Evolutionary conservation across 495 filamentous ascomycete genomes (phyloP), one percentile per base, ranked within the genome.

Genomic region (Physcia stellaris): DNA sequence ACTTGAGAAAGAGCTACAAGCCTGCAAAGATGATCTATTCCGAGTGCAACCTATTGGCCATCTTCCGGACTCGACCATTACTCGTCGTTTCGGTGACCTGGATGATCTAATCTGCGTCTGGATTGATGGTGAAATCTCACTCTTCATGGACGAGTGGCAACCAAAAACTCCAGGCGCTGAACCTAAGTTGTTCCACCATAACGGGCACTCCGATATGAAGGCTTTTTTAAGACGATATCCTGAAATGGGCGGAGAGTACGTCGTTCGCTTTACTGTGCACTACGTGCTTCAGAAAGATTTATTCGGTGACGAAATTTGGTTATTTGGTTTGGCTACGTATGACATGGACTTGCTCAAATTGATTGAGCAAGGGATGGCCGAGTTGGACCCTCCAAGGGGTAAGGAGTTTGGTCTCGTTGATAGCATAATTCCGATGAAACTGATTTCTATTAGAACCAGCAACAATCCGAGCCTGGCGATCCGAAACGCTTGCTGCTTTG

Each of bases 1-100:
- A 4, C 31, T 33, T 16, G 27, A 30, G 16, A 24, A 19, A 0
- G 41, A 45, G 15, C 21, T 51, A 7, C 19, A 19, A 0, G 34
- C 19, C 5, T 51, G 48, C 29, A 44, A 48, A 15, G 32, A 48
- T 23, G 48, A 51, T 17, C 37, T 51, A 1, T 48, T 45, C 24
- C 24, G 26, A 1, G 16, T 48, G 19, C 45, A 51, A 17, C 30
- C 38, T 0, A 6, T 29, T 2, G 22, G 19, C 12, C 24, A 42
- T 21, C n/a, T 45, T 5, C 24, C 45, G 0, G 45, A 51, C 26
- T 36, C 41, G 3, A 24, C 6, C 1, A 37, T 48, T 5, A 2
- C 20, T 0, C n/a, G 23, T 3, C 4, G 18, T 0, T 48, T 34
- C n/a, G 38, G 42, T 2, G n/a, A 6, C 1, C 1, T 51, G 1